Percentiles rank a stretch among this genome's conserved stretches.
Evolutionary conservation across 371 early-diverging fungal species (phyloP).

Genomic region (Rhizopus microsporus): DNA sequence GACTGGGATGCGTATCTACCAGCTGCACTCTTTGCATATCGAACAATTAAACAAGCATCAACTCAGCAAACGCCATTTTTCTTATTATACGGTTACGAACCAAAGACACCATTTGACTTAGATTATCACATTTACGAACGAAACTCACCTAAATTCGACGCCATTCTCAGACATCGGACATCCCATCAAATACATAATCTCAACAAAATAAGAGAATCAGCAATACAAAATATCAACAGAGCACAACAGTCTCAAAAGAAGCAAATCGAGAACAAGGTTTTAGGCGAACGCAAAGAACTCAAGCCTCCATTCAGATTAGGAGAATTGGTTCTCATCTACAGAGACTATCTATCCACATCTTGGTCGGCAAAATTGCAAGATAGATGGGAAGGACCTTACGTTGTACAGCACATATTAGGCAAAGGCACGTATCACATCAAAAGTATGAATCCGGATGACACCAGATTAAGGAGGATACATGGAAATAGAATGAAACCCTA

Average conservation of each 20-base stretch:
- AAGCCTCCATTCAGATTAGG: neutral
- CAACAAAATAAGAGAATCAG: neutral
- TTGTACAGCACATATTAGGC: neutral
- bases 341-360: neutral
- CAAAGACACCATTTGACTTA: neutral
- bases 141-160: neutral
- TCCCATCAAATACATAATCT: neutral
- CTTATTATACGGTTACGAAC: constrained; percentile 1
- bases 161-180: neutral
- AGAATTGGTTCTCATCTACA: neutral
- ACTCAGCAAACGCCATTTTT: constrained; percentile 5
- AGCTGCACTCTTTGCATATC: neutral
- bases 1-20: constrained; percentile 2
- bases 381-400: constrained; percentile 1
- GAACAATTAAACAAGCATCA: constrained; percentile 5
- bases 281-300: neutral
- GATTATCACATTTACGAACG: neutral
- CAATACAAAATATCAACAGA: neutral
- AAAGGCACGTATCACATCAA: constrained; percentile 1
- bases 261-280: neutral
- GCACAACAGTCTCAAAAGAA: neutral
- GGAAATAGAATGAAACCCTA: constrained; percentile 2
- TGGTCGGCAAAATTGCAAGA: constrained; percentile 3
- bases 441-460: neutral
- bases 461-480: neutral